phyloP scores from a whole-genome alignment of 441 rosid species.

The Dalechampia spathulata region DNA sequence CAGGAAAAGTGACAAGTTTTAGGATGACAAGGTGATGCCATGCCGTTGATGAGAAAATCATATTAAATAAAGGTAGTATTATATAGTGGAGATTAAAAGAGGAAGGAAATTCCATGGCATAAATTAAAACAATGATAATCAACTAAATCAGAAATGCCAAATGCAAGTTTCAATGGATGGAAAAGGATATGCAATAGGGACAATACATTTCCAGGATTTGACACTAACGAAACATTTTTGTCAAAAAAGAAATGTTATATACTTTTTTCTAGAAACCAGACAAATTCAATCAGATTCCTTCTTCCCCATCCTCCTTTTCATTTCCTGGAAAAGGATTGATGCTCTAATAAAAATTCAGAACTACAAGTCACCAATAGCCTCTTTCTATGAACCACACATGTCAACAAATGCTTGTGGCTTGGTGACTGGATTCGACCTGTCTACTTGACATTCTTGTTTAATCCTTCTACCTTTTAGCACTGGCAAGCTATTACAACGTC shows the following conservation, averaged over 20 bases:
- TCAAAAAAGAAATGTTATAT: too few species aligned
- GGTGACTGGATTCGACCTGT: constrained; percentile 16
- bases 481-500: too few species aligned
- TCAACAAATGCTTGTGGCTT: constrained; percentile 7
- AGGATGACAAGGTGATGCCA: constrained; percentile 36
- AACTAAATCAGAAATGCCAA: constrained; percentile 20
- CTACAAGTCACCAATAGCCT: constrained; percentile 15
- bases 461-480: too few species aligned
- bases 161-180: too few species aligned
- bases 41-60: constrained; percentile 16
- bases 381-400: constrained; percentile 13
- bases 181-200: too few species aligned
- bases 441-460: too few species aligned
- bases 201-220: constrained; percentile 32
- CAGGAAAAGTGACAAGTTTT: constrained; percentile 31
- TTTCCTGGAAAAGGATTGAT: constrained; percentile 29
- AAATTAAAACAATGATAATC: constrained; percentile 1
- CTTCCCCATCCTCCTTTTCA: too few species aligned
- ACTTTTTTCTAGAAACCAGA: too few species aligned
- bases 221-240: constrained; percentile 30
- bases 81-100: constrained; percentile 37
- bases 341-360: constrained; percentile 23
- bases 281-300: constrained; percentile 43
- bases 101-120: constrained; percentile 32
- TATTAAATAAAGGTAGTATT: constrained; percentile 27